Evolutionary conservation across 75 land plant genomes (phyloP), one percentile per base, ranked within the genome.

Genomic region (Azolla pinnata): DNA sequence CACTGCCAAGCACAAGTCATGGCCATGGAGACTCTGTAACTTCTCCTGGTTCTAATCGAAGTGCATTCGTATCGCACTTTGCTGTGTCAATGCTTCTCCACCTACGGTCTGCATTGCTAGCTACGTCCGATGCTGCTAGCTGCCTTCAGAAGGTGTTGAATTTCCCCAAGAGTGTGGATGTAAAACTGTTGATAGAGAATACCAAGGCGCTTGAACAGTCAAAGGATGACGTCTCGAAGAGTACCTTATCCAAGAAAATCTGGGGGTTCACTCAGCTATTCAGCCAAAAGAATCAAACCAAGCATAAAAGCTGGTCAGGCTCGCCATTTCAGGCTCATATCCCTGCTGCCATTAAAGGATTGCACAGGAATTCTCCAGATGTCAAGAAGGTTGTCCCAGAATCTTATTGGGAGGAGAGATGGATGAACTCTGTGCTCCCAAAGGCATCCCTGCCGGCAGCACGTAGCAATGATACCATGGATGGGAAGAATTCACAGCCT

Each of bases 321-420:
- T 57, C 40, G 16, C 54, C 54, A 52, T 29, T 35, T 3, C 46
- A 49, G 47, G 61, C 60, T 23, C 61, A 40, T 40, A 65, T 23
- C 14, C n/a, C 55, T 48, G 69, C 29, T 31, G 25, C 21, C 53
- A 40, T 5, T 2, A 12, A 66, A 27, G 33, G 7, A 23, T 35
- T 67, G 45, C 62, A 40, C 34, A 64, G 74, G 29, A 20, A 38
- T 57, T 82, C 86, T 34, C 81, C 89, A 52, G 76, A 64, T 51
- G 63, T 74, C 5, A 66, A 84, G 46, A 38, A 58, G 18, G 59
- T 33, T 31, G 48, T 83, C 19, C 79, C 87, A 31, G 90, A 81
- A 24, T 78, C 88, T 31, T 90, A 90, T 29, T 90, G 97, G 97
- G 97, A 90, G 57, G 83, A 81, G 47, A 81, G 73, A 51, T 90